Percentiles rank a stretch among this genome's conserved stretches.
phyloP scores from a whole-genome alignment of 192 early-diverging fungal genomes.

The Paraglomus brasilianum region DNA sequence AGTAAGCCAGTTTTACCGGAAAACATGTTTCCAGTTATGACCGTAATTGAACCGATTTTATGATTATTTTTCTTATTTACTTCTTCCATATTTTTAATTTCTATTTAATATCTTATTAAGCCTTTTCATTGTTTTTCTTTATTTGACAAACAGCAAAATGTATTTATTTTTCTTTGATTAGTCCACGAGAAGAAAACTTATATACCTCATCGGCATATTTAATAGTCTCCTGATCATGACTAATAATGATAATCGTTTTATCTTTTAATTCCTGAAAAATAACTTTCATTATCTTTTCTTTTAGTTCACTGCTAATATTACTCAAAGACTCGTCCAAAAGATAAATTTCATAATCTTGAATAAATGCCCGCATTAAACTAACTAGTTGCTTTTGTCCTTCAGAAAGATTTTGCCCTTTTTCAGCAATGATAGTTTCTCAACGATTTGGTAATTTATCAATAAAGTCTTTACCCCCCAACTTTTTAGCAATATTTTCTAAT shows the following conservation, averaged over 20 bases:
- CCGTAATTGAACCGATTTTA: constrained; percentile 5
- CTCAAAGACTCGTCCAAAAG: constrained; percentile 85
- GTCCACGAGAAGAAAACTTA: neutral
- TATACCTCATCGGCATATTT: neutral
- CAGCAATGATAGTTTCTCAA: constrained; percentile 45
- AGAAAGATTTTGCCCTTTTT: constrained; percentile 60
- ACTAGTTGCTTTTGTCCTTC: constrained; percentile 90
- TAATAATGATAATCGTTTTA: constrained; percentile 2
- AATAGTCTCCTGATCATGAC: neutral
- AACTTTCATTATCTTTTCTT: neutral
- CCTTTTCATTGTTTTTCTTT: no score
- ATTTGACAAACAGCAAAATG: no score
- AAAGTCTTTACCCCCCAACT: neutral
- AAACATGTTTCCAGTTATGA: constrained; percentile 10
- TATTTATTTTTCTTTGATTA: neutral
- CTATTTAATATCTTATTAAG: no score
- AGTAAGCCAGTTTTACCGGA: neutral
- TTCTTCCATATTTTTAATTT: no score
- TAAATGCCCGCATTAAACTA: constrained; percentile 76
- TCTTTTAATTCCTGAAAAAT: neutral
- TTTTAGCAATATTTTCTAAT: no score
- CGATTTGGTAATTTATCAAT: neutral
- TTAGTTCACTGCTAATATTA: constrained; percentile 54
- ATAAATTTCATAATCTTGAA: constrained; percentile 73
- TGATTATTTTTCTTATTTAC: no score